phyloP scores from a whole-genome alignment of 352 stramenopile species.

The Thraustochytrium sp. region DNA sequence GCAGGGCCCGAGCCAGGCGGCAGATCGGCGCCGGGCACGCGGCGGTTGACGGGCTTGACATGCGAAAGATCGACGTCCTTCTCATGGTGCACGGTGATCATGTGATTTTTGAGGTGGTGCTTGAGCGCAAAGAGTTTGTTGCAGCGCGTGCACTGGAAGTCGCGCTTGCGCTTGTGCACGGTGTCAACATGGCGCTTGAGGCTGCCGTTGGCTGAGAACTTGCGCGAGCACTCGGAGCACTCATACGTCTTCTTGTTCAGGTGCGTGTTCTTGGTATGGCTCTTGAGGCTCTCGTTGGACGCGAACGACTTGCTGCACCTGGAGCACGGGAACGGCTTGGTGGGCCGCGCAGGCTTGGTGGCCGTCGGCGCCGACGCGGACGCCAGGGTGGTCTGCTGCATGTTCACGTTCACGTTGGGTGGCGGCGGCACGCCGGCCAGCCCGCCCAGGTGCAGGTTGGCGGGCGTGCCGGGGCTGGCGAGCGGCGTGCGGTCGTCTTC shows the following conservation, averaged over 20 bases:
- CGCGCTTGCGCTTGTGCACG: constrained; percentile 24
- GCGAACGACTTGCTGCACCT: constrained; percentile 12
- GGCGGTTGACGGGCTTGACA: constrained; percentile 4
- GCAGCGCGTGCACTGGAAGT: constrained; percentile 37
- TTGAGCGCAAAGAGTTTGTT: constrained; percentile 42
- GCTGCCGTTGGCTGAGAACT: constrained; percentile 44
- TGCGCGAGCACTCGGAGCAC: constrained; percentile 33
- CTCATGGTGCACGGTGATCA: constrained; percentile 38
- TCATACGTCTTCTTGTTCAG: constrained; percentile 32
- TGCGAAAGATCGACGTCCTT: constrained; percentile 17
- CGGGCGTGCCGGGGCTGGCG: neutral
- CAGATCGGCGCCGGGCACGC: too few relatives aligned
- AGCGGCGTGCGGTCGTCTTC: neutral
- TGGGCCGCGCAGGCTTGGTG: too few relatives aligned
- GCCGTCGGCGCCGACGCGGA: neutral
- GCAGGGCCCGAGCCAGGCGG: too few relatives aligned
- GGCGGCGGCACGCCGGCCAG: too few relatives aligned
- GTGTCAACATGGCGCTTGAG: constrained; percentile 42
- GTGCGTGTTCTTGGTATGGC: constrained; percentile 6
- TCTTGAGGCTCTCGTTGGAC: neutral
- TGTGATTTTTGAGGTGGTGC: constrained; percentile 45
- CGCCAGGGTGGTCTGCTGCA: neutral
- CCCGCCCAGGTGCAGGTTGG: neutral
- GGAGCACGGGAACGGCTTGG: constrained; percentile 11
- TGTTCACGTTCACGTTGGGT: too few relatives aligned